phyloP scores from a whole-genome alignment of 805 yeast genomes.

The Cyberlindnera subsufficiens region DNA sequence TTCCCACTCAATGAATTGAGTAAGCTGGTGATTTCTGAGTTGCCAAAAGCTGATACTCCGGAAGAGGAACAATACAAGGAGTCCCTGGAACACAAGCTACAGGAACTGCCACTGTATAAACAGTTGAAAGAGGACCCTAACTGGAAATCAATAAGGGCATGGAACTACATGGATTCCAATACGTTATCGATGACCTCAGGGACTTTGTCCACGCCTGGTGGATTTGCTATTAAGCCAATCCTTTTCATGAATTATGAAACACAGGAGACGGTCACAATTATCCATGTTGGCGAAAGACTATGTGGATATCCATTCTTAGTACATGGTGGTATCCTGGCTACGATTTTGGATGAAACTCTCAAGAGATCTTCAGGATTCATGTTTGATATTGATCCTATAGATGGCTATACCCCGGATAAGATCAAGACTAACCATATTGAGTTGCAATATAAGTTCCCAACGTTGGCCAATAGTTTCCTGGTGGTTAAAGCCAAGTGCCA shows the following conservation, averaged over 20 bases:
- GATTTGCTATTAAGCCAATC: slow-evolving; percentile 67
- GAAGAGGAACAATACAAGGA: slow-evolving; percentile 25
- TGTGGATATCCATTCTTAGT: slow-evolving; percentile 85
- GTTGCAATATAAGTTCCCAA: slow-evolving; percentile 60
- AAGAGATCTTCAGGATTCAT: slow-evolving; percentile 44
- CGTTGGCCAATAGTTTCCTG: slow-evolving; percentile 73
- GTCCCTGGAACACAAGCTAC: slow-evolving; percentile 40
- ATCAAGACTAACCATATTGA: slow-evolving; percentile 43
- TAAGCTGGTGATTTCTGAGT: slow-evolving; percentile 19
- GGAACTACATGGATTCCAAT: slow-evolving; percentile 41
- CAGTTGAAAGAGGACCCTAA: slow-evolving; percentile 35
- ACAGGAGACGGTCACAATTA: slow-evolving; percentile 56
- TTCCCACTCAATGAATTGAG: slow-evolving; percentile 30
- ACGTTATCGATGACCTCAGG: slow-evolving; percentile 36
- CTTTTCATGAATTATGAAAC: slow-evolving; percentile 53
- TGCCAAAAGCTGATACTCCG: slow-evolving; percentile 22
- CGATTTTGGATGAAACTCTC: slow-evolving; percentile 71
- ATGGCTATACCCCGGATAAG: slow-evolving; percentile 33
- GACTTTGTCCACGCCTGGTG: slow-evolving; percentile 71
- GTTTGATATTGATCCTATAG: slow-evolving; percentile 24
- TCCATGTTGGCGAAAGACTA: slow-evolving; percentile 71
- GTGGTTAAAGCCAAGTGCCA: slow-evolving; percentile 50
- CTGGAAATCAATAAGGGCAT: slow-evolving; percentile 33
- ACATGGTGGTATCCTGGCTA: slow-evolving; percentile 86
- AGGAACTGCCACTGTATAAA: slow-evolving; percentile 45